phyloP scores from a whole-genome alignment of 371 early-diverging fungal species.

The Amoeboaphelidium protococcarum region DNA sequence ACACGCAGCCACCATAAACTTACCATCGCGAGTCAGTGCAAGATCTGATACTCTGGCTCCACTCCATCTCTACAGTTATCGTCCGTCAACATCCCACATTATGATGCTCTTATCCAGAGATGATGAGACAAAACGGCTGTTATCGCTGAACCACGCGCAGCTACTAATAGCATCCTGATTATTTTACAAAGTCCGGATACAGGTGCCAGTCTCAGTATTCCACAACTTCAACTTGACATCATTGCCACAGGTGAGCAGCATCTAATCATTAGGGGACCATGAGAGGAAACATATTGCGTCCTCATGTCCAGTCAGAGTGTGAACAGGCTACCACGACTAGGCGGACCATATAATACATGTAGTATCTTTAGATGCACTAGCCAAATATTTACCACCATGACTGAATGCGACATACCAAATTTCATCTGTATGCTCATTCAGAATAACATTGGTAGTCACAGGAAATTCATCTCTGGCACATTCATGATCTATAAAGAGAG shows the following conservation, averaged over 20 bases:
- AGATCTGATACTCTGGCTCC: conserved; percentile 54
- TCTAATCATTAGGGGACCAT: conserved; percentile 65
- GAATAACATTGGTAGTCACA: conserved; percentile 21
- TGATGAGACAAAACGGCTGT: conserved; percentile 42
- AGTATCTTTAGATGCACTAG: conserved; percentile 67
- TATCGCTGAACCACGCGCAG: conserved; percentile 57
- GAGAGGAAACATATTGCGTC: conserved; percentile 41
- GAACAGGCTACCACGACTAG: conserved; percentile 21
- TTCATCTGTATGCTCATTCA: conserved; percentile 62
- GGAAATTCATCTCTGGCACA: conserved; percentile 26
- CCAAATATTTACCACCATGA: conserved; percentile 48
- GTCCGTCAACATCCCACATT: conserved; percentile 42
- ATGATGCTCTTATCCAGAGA: conserved; percentile 40
- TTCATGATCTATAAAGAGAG: conserved; percentile 40
- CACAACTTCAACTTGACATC: conserved; percentile 51
- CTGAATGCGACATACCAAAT: conserved; percentile 86
- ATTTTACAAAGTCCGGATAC: conserved; percentile 17
- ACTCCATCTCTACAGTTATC: conserved; percentile 31
- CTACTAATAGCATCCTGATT: conserved; percentile 47
- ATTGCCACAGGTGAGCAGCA: conserved; percentile 45
- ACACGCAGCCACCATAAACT: conserved; percentile 35
- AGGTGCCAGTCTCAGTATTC: conserved; percentile 36
- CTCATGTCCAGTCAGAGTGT: conserved; percentile 27
- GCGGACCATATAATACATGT: conserved; percentile 65
- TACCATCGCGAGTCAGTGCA: conserved; percentile 40